Base-by-base conservation (phyloP, 1,284 basidiomycete species). In the Sanguinoderma infundibulare region DNA sequence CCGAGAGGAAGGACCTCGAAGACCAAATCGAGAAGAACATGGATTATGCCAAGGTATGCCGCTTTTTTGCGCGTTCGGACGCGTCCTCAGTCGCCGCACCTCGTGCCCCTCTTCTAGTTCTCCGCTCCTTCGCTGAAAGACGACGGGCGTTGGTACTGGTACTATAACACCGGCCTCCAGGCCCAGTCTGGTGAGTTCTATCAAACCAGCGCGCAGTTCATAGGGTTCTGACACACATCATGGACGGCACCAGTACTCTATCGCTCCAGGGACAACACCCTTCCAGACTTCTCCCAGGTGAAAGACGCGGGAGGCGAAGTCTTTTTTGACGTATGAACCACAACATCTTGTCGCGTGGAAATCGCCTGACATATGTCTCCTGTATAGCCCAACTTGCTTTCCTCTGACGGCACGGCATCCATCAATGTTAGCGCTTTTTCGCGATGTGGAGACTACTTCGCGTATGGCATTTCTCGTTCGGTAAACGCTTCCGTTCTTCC, bases 81-180 rank as follows among this genome's bases (percentile, higher is more conserved):
- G 55, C 65, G 53, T 58, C 28, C 10, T 5, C 14, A 57, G 47
- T 50, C 55, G 42, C 51, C 32, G 2, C 8, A 7, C 17, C 7
- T 51, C 34, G 24, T 30, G n/a, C 46, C 35, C 40, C 3, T 40
- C 15, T 12, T 14, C 0, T 67, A 91, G 89, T 87, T 89, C 69
- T 82, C 81, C 44, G 75, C 84, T 0, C 92, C 91, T 0, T 73
- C 75, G 22, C 73, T 89, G 49, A 83, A 85, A 63, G 77, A 86
- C 14, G 90, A 93, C 69, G 83, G 81, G 7, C 83, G 82, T 52
- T 94, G 90, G 86, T 94, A 94, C 69, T 91, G 90, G 89, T 83
- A 81, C 62, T 84, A 88, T 69, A 92, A 92, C 73, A 85, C 83
- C 56, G 90, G 90, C 15, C 78, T 92, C 39, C 86, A 90, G 67